Percentiles rank a stretch among this genome's conserved stretches.
These are phyloP conservation scores for Penicillium pulvis DNA, from an alignment of 495 filamentous ascomycete species.

Conservation along the genomic window DNA sequence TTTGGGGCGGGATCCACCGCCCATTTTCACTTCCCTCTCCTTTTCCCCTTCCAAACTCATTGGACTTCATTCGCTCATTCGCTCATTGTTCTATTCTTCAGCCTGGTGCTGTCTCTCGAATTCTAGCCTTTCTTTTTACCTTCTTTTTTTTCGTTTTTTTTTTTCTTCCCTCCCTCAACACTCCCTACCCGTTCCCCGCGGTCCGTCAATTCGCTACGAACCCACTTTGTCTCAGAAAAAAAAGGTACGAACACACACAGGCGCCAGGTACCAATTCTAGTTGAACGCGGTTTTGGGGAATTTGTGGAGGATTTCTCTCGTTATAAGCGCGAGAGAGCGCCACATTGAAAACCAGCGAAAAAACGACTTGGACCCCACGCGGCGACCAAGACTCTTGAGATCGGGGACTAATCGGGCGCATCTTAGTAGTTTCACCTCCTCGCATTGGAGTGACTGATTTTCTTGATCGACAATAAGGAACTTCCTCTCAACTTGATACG, in stretches of 20 bases:
- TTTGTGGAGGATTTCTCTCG: neutral
- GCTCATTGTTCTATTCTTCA: constrained; percentile 22
- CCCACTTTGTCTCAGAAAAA: constrained; percentile 9
- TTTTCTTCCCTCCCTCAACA: constrained; percentile 17
- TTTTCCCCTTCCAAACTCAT: constrained; percentile 18
- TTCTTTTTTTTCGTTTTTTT: constrained; percentile 9
- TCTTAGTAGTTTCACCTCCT: constrained; percentile 8
- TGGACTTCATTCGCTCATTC: constrained; percentile 14
- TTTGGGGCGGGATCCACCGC: constrained; percentile 23
- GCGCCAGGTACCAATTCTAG: neutral
- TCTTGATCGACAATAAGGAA: neutral
- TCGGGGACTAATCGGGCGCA: constrained; percentile 10
- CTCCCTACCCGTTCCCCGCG: constrained; percentile 4
- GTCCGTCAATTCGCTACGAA: constrained; percentile 11
- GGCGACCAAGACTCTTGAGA: neutral
- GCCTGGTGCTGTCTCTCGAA: constrained; percentile 24
- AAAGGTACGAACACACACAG: constrained; percentile 7
- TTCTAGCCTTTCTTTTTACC: constrained; percentile 15
- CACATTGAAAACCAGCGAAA: neutral
- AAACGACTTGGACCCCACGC: constrained; percentile 6
- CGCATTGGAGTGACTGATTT: neutral
- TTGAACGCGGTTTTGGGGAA: neutral
- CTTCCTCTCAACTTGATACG: neutral
- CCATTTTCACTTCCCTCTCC: constrained; percentile 15
- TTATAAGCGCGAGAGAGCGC: constrained; percentile 1